These are phyloP conservation scores for Cordyceps cicadae DNA, from an alignment of 2,329 filamentous ascomycete species.

Conservation along the genomic window DNA sequence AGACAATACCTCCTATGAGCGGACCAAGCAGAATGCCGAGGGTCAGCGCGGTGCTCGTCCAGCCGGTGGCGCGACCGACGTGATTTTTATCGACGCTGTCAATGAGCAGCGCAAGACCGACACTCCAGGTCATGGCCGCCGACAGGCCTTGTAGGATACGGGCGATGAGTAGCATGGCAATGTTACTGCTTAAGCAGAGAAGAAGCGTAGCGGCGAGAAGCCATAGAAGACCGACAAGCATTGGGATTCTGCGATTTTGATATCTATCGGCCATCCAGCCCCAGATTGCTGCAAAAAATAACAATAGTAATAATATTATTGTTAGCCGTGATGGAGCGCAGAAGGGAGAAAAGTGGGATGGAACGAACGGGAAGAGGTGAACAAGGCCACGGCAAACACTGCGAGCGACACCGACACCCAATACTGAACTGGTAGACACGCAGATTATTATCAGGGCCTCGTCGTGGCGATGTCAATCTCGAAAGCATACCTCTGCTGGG, in stretches of 20 bases:
- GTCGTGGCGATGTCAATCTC: not conserved
- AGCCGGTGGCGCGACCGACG: conserved; percentile 26
- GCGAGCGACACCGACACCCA: conserved; percentile 30
- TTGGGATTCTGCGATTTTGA: conserved; percentile 24
- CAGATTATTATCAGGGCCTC: not conserved
- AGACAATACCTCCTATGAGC: conserved; percentile 27
- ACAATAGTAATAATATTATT: not conserved
- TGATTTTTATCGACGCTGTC: conserved; percentile 25
- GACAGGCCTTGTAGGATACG: conserved; percentile 26
- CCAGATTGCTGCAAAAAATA: conserved; percentile 23
- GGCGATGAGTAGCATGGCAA: conserved; percentile 26
- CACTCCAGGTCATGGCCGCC: conserved; percentile 28
- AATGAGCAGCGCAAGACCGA: conserved; percentile 28
- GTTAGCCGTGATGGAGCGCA: not conserved
- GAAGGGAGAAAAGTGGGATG: not conserved
- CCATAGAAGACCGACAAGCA: conserved; percentile 25
- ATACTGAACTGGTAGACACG: conserved; percentile 21
- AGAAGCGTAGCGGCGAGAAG: conserved; percentile 23
- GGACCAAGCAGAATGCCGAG: conserved; percentile 25
- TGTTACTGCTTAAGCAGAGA: conserved; percentile 23
- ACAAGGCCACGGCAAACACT: conserved; percentile 24
- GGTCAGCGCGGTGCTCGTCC: conserved; percentile 26
- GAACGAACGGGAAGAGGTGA: conserved; percentile 23
- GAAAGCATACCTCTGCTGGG: conserved; percentile 15
- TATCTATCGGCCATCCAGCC: conserved; percentile 28